phyloP scores from a whole-genome alignment of 352 stramenopile genomes.

The Pythium utonaiense region DNA sequence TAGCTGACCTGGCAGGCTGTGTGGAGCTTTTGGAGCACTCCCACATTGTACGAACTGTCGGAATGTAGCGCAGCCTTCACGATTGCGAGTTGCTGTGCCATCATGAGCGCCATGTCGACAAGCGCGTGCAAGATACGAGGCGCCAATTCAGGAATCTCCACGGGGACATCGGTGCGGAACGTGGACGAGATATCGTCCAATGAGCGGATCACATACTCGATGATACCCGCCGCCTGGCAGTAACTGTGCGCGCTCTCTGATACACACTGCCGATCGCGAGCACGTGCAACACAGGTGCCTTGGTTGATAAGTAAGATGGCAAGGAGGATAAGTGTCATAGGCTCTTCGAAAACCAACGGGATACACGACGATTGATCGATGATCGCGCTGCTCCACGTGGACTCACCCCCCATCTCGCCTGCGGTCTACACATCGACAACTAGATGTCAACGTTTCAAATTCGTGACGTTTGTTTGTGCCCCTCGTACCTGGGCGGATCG shows the following conservation, averaged over 20 bases:
- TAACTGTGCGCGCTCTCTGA: slow-evolving; percentile 14
- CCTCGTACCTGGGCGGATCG: slow-evolving; percentile 13
- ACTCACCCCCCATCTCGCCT: neutral
- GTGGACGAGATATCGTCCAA: slow-evolving; percentile 14
- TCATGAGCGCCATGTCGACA: slow-evolving; percentile 8
- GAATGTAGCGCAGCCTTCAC: slow-evolving; percentile 30
- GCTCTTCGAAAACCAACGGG: slow-evolving; percentile 29
- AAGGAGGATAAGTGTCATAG: slow-evolving; percentile 32
- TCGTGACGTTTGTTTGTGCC: too few relatives aligned
- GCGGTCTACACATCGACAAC: neutral
- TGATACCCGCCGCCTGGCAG: slow-evolving; percentile 15
- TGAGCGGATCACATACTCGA: slow-evolving; percentile 13
- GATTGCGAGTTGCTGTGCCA: slow-evolving; percentile 44
- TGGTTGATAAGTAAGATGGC: slow-evolving; percentile 29
- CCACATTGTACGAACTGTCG: slow-evolving; percentile 27
- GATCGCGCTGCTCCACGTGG: slow-evolving; percentile 17
- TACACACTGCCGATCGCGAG: slow-evolving; percentile 7
- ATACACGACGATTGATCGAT: slow-evolving; percentile 7
- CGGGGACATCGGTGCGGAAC: slow-evolving; percentile 13
- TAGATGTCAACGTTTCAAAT: too few relatives aligned
- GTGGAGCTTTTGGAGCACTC: slow-evolving; percentile 38
- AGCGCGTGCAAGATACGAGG: slow-evolving; percentile 10
- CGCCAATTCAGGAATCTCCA: slow-evolving; percentile 17
- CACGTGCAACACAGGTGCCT: slow-evolving; percentile 12
- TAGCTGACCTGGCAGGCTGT: slow-evolving; percentile 20